A percentile compares a stretch with the other conserved stretches of the same genome.
Conservation (phyloP, 2,329 filamentous ascomycete genomes). For the Dryadomyces sulphureus region DNA sequence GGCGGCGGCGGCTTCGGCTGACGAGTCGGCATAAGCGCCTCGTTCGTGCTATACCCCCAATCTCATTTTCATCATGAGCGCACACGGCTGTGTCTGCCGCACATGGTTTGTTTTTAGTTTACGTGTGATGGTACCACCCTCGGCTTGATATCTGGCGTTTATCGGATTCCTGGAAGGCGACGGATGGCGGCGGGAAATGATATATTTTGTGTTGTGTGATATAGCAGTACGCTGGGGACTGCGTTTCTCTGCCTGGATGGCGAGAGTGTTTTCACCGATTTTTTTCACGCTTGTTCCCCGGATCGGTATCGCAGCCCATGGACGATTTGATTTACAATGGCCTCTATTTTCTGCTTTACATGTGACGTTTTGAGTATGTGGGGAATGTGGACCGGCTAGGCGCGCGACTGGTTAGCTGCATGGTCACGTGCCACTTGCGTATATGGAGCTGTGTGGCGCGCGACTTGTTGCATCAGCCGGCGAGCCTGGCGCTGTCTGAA, state of each 20-base stretch:
- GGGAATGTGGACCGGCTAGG: neutral
- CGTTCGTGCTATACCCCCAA: constrained; percentile 8
- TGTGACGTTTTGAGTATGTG: neutral
- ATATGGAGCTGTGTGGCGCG: no score
- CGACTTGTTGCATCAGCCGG: no score
- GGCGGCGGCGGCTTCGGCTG: neutral
- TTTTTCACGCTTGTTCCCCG: neutral
- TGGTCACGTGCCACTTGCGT: no score
- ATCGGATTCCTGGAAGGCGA: constrained; percentile 8
- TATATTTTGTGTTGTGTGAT: constrained; percentile 8
- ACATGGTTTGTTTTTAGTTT: constrained; percentile 4
- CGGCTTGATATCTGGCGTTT: constrained; percentile 8
- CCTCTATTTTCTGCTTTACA: neutral
- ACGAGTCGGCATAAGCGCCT: constrained; percentile 2
- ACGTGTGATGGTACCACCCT: constrained; percentile 11
- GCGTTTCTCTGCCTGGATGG: neutral
- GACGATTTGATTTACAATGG: neutral
- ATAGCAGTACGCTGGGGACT: constrained; percentile 7
- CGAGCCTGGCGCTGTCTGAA: no score
- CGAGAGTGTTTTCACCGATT: neutral
- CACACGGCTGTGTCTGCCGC: constrained; percentile 3
- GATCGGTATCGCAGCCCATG: neutral
- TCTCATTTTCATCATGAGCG: constrained; percentile 5
- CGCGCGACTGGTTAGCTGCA: no score
- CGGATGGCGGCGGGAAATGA: constrained; percentile 8